Percentiles rank a stretch among this genome's conserved stretches.
phyloP scores from a whole-genome alignment of 1,284 basidiomycete genomes.

The Ceratorhiza oryzae-sativae region DNA sequence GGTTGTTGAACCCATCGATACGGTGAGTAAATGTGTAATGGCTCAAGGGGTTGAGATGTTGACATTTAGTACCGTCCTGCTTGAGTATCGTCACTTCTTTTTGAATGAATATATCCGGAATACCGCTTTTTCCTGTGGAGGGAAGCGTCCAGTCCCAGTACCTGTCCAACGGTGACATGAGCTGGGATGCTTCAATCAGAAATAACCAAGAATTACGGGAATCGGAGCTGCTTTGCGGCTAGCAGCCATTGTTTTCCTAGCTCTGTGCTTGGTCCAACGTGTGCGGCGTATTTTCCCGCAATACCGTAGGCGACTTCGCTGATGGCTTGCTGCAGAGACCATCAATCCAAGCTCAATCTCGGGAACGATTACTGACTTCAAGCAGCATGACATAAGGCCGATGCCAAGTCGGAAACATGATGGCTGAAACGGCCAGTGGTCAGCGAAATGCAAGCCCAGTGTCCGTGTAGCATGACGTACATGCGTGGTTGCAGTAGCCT shows the following conservation, averaged over 20 bases:
- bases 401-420: constrained; percentile 40
- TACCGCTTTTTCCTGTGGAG: background rate
- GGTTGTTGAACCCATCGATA: constrained; percentile 5
- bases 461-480: background rate
- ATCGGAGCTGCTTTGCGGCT: constrained; percentile 38
- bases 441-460: background rate
- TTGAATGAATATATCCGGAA: constrained; percentile 23
- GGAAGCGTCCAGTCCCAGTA: constrained; percentile 41
- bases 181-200: background rate
- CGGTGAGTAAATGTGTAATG: constrained; percentile 22
- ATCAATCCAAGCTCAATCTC: background rate
- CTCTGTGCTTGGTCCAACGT: background rate
- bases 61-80: background rate
- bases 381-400: constrained; percentile 35
- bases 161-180: background rate
- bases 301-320: constrained; percentile 28
- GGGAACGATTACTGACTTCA: constrained; percentile 32
- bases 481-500: constrained; percentile 35
- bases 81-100: background rate
- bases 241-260: constrained; percentile 29
- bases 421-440: background rate
- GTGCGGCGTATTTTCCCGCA: constrained; percentile 9
- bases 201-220: constrained; percentile 21
- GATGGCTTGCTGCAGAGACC: constrained; percentile 31
- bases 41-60: constrained; percentile 20